Conservation (phyloP, 352 stramenopile genomes). For the Phytophthora sp. region DNA sequence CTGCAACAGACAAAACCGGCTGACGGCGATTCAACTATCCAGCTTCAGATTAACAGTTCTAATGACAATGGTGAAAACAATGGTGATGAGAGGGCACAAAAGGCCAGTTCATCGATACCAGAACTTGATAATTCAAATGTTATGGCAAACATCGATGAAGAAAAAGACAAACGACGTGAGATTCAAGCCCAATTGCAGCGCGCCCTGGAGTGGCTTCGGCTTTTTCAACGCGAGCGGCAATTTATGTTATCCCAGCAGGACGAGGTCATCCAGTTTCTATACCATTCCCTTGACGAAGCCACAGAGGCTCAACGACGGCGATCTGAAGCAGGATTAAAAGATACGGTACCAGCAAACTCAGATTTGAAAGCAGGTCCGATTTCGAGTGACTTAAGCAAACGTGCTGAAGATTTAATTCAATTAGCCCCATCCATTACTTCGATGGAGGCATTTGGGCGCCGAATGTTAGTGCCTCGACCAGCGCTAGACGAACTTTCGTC, state of each 20-base stretch:
- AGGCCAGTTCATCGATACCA: neutral
- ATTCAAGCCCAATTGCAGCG: constrained; percentile 40
- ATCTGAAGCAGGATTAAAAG: neutral
- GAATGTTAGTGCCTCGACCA: constrained; percentile 31
- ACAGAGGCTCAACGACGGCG: constrained; percentile 6
- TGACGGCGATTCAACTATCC: neutral
- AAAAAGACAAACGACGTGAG: constrained; percentile 14
- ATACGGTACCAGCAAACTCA: neutral
- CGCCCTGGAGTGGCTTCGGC: constrained; percentile 53
- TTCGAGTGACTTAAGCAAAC: constrained; percentile 5
- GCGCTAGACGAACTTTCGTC: constrained; percentile 59
- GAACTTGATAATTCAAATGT: neutral
- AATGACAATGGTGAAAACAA: constrained; percentile 12
- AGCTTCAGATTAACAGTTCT: constrained; percentile 12
- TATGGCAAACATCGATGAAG: constrained; percentile 1
- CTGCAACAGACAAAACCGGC: constrained; percentile 34
- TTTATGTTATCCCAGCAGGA: constrained; percentile 67
- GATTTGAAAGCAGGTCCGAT: neutral
- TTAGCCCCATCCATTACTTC: constrained; percentile 31
- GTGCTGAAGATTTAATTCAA: constrained; percentile 30
- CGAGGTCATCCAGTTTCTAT: constrained; percentile 70
- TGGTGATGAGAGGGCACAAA: constrained; percentile 10
- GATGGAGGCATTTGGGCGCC: constrained; percentile 44
- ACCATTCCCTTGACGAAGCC: constrained; percentile 44
- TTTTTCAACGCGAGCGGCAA: constrained; percentile 62